Conservation (phyloP, 2,329 filamentous ascomycete species). For the Thelonectria discophora region DNA sequence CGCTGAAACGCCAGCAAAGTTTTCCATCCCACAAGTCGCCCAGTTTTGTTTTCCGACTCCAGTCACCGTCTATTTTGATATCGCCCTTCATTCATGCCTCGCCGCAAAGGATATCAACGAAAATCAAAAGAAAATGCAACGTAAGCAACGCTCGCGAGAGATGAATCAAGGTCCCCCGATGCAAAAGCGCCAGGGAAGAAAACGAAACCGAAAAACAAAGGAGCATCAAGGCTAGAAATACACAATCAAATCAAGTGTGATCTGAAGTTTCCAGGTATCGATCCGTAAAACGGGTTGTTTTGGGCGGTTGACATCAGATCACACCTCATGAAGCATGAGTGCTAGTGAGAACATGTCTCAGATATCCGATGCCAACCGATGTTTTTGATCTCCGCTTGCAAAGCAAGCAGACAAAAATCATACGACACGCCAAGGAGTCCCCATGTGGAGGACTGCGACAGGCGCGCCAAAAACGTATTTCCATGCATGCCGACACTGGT, state of each 20-base stretch:
- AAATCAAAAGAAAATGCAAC: slow-evolving; percentile 7
- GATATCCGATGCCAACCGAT: slow-evolving; percentile 4
- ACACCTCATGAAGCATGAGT: neutral
- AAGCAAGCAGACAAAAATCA: slow-evolving; percentile 7
- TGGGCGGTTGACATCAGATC: neutral
- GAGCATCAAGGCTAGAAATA: slow-evolving; percentile 12
- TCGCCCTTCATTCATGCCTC: slow-evolving; percentile 19
- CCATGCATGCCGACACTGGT: slow-evolving; percentile 27
- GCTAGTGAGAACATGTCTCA: neutral
- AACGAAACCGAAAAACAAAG: neutral
- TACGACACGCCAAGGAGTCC: slow-evolving; percentile 12
- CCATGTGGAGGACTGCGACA: slow-evolving; percentile 15
- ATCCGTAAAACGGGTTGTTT: neutral
- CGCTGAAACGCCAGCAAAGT: neutral
- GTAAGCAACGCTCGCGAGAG: slow-evolving; percentile 11
- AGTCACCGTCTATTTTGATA: slow-evolving; percentile 26
- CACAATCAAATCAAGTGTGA: neutral
- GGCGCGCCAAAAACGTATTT: slow-evolving; percentile 39
- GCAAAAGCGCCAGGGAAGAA: neutral
- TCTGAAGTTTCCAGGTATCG: slow-evolving; percentile 17
- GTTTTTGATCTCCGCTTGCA: slow-evolving; percentile 8
- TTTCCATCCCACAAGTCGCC: slow-evolving; percentile 4
- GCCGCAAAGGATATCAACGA: neutral
- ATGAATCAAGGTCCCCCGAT: slow-evolving; percentile 7
- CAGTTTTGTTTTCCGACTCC: slow-evolving; percentile 19